Evolutionary conservation across 352 stramenopile genomes (phyloP).

Genomic region (Globisporangium spiculum): DNA sequence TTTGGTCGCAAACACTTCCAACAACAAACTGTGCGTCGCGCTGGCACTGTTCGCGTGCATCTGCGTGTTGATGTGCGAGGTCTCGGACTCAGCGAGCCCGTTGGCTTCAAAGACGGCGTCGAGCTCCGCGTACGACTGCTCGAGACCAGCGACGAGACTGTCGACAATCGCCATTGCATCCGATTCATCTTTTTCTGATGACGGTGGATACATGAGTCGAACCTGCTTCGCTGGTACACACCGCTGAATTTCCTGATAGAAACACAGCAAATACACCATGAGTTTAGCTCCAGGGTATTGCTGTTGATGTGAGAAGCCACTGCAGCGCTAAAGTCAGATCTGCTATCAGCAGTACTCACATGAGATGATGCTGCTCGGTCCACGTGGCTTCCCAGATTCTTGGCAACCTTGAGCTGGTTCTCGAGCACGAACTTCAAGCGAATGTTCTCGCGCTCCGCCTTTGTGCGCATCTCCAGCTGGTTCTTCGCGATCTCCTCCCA

Average conservation of each 20-base stretch:
- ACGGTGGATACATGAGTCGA: not conserved
- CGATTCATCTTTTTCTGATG: not conserved
- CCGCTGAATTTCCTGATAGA: not conserved
- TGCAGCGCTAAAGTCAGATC: not conserved
- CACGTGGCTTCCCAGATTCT: slow-evolving; percentile 30
- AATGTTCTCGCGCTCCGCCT: slow-evolving; percentile 42
- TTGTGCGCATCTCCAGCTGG: not conserved
- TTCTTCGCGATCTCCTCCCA: slow-evolving; percentile 9
- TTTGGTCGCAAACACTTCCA: slow-evolving; percentile 40
- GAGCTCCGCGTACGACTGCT: slow-evolving; percentile 2
- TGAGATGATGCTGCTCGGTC: not conserved
- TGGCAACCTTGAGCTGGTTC: slow-evolving; percentile 41
- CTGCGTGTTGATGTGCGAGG: not conserved
- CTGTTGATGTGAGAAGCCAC: no score
- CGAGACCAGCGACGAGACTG: slow-evolving; percentile 21
- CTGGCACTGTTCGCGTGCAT: slow-evolving; percentile 3
- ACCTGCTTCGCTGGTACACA: not conserved
- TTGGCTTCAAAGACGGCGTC: slow-evolving; percentile 6
- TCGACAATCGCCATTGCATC: slow-evolving; percentile 15
- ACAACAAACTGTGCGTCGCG: slow-evolving; percentile 23
- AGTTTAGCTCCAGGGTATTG: no score
- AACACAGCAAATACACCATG: not conserved
- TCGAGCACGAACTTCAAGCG: slow-evolving; percentile 50
- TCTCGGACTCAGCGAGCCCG: slow-evolving; percentile 4
- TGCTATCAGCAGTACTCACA: not conserved